phyloP scores from a whole-genome alignment of 208 protist species.

The Trypanosoma lewisi region DNA sequence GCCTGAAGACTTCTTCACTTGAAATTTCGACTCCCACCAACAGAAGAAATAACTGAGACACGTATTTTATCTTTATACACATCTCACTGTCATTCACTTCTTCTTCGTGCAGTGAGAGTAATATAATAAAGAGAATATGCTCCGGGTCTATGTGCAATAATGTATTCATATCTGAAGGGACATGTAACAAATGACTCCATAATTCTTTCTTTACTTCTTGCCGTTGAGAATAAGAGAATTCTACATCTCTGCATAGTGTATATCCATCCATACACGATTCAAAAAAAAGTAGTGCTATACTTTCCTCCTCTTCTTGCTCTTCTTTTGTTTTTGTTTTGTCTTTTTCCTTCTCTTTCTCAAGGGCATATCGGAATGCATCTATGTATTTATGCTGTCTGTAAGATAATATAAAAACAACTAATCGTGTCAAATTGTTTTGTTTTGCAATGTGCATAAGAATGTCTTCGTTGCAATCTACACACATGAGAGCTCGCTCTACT shows the following conservation, averaged over 20 bases:
- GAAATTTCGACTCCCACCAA: conserved; percentile 13
- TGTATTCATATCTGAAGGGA: conserved; percentile 13
- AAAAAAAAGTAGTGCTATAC: conserved; percentile 24
- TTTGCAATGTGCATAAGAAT: conserved; percentile 47
- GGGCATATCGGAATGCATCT: conserved; percentile 50
- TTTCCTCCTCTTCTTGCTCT: neutral
- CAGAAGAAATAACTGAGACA: conserved; percentile 11
- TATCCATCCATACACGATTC: too few species aligned
- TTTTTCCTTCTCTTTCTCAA: conserved; percentile 15
- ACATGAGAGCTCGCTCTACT: conserved; percentile 59
- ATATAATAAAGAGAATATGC: conserved; percentile 28
- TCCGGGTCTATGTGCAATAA: conserved; percentile 39
- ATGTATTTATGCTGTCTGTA: conserved; percentile 45
- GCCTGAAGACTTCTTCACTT: conserved; percentile 7
- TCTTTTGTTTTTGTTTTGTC: neutral
- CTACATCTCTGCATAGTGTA: conserved; percentile 19
- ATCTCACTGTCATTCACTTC: conserved; percentile 32
- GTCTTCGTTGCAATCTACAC: conserved; percentile 40
- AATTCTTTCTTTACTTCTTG: conserved; percentile 23
- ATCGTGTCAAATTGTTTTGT: conserved; percentile 37
- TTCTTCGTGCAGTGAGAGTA: conserved; percentile 43
- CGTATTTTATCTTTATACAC: conserved; percentile 5
- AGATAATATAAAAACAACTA: conserved; percentile 47
- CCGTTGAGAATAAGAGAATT: conserved; percentile 10
- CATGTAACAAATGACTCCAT: conserved; percentile 35